Conservation (phyloP, 2,329 filamentous ascomycete genomes). For the Neodidymelliopsis sp. region DNA sequence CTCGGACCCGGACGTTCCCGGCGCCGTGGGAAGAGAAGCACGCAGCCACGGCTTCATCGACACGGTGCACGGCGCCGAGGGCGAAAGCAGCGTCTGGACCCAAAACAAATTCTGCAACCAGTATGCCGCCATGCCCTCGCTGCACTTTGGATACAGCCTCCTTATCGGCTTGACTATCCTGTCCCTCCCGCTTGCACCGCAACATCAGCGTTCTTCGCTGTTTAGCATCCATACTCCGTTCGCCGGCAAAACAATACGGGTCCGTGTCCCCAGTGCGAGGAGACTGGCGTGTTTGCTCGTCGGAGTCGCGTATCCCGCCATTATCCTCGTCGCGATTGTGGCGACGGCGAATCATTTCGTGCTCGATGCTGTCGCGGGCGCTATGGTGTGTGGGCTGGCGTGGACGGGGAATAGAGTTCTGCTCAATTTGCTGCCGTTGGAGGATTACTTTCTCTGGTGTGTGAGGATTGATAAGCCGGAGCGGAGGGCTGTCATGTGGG, state of each 20-base stretch:
- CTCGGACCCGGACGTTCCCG: conserved; percentile 61
- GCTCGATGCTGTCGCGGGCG: conserved; percentile 74
- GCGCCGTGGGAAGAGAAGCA: conserved; percentile 63
- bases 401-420: conserved; percentile 65
- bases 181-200: conserved; percentile 67
- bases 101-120: conserved; percentile 78
- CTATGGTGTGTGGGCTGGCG: conserved; percentile 68
- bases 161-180: conserved; percentile 75
- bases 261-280: conserved; percentile 58
- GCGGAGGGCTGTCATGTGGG: conserved; percentile 25
- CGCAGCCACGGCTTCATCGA: conserved; percentile 67
- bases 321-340: conserved; percentile 72
- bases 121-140: conserved; percentile 78
- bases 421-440: conserved; percentile 69
- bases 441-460: conserved; percentile 72
- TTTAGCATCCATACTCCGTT: conserved; percentile 43
- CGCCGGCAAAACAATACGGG: conserved; percentile 33
- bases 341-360: conserved; percentile 77
- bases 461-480: conserved; percentile 71
- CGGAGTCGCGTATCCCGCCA: conserved; percentile 69
- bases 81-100: conserved; percentile 74
- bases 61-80: conserved; percentile 64
- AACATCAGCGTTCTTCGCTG: conserved; percentile 56
- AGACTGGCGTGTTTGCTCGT: conserved; percentile 59
- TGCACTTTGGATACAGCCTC: conserved; percentile 79